Base-by-base conservation (phyloP, 805 yeast genomes). In the Starmerella geochares region DNA sequence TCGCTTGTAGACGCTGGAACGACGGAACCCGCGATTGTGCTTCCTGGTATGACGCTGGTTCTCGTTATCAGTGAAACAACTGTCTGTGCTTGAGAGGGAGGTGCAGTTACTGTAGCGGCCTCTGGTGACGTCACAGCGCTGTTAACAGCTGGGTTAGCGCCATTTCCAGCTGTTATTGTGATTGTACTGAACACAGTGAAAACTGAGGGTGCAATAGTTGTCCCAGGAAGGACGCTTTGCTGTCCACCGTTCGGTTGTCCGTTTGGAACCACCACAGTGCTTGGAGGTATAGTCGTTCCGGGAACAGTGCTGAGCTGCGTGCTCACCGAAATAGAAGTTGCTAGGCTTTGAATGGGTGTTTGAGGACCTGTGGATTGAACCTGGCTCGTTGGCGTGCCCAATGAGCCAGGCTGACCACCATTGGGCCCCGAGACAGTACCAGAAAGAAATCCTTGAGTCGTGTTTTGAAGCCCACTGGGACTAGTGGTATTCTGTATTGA, bases 291-390 rank as follows among this genome's bases (percentile, higher is more conserved):
- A 19, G 54, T 50, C 32, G 37, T 61, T 6, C 55, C 55, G 1
- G 53, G 51, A 2, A 52, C 45, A 4, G 60, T 55, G 23, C 59
- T 60, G 14, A 58, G 46, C 7, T 43, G 29, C n/a, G 53, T 41
- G 13, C 46, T 46, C 21, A 49, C 54, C 3, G 57, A 51, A 21
- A 49, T 28, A 3, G 57, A 53, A 7, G 53, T 46, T 24, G 16
- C 29, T 2, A 42, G 9, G 2, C n/a, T n/a, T n/a, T n/a, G n/a
- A n/a, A n/a, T n/a, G n/a, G n/a, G n/a, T n/a, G n/a, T n/a, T n/a
- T 53, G 49, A 11, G 45, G 28, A 6, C 9, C 10, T 25, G 28
- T 6, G 6, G 6, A 10, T 25, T 25, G 28, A 7, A 10, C 28
- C 28, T 25, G 28, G 10, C 10, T 25, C 6, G 28, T 7, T 10